A percentile compares a stretch with the other conserved stretches of the same genome.
Conservation (phyloP, 345 rosid species). For the Stellera chamaejasme region DNA sequence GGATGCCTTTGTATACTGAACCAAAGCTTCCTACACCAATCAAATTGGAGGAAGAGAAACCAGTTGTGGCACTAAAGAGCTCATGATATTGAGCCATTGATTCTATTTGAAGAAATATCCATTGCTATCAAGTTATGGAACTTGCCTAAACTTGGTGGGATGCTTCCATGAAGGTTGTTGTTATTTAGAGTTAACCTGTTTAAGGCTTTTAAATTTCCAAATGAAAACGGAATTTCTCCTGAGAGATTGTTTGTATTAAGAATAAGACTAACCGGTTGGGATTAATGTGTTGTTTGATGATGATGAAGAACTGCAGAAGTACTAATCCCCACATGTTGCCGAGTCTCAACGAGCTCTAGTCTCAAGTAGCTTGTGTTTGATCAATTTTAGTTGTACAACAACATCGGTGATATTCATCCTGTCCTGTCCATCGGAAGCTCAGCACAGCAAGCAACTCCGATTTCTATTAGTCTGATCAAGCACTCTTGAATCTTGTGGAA, state of each 20-base stretch:
- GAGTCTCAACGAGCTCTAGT: neutral
- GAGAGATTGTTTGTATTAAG: neutral
- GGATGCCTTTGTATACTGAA: constrained; percentile 22
- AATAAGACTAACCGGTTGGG: too few species aligned
- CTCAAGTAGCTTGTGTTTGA: too few species aligned
- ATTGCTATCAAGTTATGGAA: neutral
- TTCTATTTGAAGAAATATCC: neutral
- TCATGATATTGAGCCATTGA: neutral
- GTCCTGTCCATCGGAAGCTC: too few species aligned
- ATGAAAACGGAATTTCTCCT: constrained; percentile 2
- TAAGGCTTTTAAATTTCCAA: constrained; percentile 5
- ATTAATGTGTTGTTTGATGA: too few species aligned
- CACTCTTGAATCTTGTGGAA: too few species aligned
- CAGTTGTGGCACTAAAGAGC: constrained; percentile 12
- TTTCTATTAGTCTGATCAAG: too few species aligned
- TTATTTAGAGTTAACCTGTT: neutral
- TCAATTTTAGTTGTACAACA: too few species aligned
- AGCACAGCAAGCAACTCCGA: constrained; percentile 7
- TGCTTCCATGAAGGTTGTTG: constrained; percentile 5
- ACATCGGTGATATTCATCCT: too few species aligned
- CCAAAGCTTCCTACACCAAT: constrained; percentile 21
- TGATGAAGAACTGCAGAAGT: too few species aligned
- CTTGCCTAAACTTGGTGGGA: neutral
- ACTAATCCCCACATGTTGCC: neutral
- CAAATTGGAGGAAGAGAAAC: constrained; percentile 17